Conservation (phyloP, 352 stramenopile genomes). For the Globisporangium yorkense region DNA sequence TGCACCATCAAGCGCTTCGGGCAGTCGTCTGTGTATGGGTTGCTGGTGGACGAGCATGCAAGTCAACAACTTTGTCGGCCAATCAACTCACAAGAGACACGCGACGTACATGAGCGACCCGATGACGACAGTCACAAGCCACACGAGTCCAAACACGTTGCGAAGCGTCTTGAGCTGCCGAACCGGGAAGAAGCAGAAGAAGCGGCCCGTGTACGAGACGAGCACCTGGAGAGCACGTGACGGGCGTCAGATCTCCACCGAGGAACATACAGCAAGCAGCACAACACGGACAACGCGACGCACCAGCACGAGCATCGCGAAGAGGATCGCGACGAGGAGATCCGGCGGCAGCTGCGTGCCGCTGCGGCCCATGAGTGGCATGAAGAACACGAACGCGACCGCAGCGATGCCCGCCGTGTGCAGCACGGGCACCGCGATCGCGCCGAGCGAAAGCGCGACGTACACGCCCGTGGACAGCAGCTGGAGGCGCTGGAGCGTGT, state of each 20-base stretch:
- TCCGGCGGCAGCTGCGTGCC: slow-evolving; percentile 53
- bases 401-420: slow-evolving; percentile 51
- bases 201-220: slow-evolving; percentile 48
- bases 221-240: slow-evolving; percentile 18
- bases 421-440: slow-evolving; percentile 49
- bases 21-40: slow-evolving; percentile 67
- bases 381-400: slow-evolving; percentile 67
- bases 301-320: slow-evolving; percentile 47
- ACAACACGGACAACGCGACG: neutral
- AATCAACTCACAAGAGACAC: neutral
- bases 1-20: slow-evolving; percentile 67
- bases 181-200: slow-evolving; percentile 64
- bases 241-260: no score
- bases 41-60: slow-evolving; percentile 21
- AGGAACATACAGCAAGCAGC: neutral
- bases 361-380: slow-evolving; percentile 61
- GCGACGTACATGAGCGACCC: slow-evolving; percentile 43
- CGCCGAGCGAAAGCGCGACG: slow-evolving; percentile 39
- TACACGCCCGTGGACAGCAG: slow-evolving; percentile 38
- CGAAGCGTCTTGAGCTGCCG: slow-evolving; percentile 34
- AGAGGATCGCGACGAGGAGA: slow-evolving; percentile 39
- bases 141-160: slow-evolving; percentile 32
- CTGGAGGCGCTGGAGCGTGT: slow-evolving; percentile 26
- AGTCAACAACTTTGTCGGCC: neutral
- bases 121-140: slow-evolving; percentile 28